Evolutionary conservation across 2,329 filamentous ascomycete genomes (phyloP), one percentile per base, ranked within the genome.

Genomic region (Colletotrichum brevisporum): DNA sequence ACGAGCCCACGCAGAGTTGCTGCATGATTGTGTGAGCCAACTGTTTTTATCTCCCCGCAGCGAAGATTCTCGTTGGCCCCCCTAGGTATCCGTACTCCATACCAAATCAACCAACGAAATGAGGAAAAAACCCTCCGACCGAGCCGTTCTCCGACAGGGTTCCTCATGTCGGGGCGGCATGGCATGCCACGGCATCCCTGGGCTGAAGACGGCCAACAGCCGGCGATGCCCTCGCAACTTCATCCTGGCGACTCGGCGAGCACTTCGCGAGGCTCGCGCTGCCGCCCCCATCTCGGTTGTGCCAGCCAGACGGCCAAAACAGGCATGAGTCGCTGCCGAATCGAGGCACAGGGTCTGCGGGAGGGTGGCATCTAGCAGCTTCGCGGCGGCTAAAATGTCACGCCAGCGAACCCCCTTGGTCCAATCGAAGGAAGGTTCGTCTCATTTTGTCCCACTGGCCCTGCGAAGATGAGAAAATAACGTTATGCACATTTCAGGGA

Each of bases 401-500:
- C 16, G 13, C 45, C 56, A 39, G n/a, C 45, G 15, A 36, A 10
- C 27, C 56, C 21, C n/a, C 21, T 36, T 24, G 27, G 45, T 24
- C 56, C 56, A 59, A 59, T 59, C 12, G 47, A 51, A 36, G 3
- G 31, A 36, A 36, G 18, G 56, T 18, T 27, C 43, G 39, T 58
- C 55, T 41, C 55, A 58, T 58, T 59, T 59, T 59, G 36, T 48
- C 48, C 39, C 31, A 26, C 36, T 52, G 47, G 47, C 24, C 9
- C 16, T 18, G 26, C 21, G 18, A 36, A 13, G 58, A 24, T 27
- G 48, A 53, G 36, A 27, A 61, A 53, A 61, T 61, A 61, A 61
- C 58, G 41, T 53, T 61, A 53, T 61, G 58, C 58, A 53, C 5
- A 10, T 36, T 53, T 26, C 58, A 61, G 58, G 58, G 48, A 61